These are phyloP conservation scores for Zygoascus tannicola DNA, from an alignment of 805 yeast genomes.

Conservation along the genomic window DNA sequence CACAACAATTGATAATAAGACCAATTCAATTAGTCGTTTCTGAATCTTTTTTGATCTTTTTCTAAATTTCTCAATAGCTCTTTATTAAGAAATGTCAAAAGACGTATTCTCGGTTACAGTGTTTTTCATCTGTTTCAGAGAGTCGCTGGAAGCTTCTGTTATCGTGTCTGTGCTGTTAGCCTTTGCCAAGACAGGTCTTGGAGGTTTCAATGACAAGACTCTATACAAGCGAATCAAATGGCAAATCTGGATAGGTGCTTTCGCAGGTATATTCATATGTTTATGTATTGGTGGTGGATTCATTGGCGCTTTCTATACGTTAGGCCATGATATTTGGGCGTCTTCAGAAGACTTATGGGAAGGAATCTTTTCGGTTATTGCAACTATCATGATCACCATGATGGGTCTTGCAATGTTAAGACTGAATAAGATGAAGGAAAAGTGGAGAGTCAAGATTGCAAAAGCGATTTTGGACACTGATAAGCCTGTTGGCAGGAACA, in stretches of 20 bases:
- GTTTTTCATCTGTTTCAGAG: constrained; percentile 89
- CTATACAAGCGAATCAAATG: constrained; percentile 53
- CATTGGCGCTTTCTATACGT: constrained; percentile 83
- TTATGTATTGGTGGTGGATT: constrained; percentile 81
- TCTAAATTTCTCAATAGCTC: too few species aligned
- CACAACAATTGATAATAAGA: too few species aligned
- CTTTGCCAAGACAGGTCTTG: constrained; percentile 83
- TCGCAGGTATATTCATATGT: constrained; percentile 68
- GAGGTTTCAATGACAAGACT: constrained; percentile 30
- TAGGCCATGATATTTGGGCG: constrained; percentile 77
- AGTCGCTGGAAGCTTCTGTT: constrained; percentile 84
- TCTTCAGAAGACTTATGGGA: constrained; percentile 92
- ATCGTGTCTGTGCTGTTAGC: constrained; percentile 87
- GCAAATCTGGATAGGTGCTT: constrained; percentile 86
- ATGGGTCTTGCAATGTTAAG: constrained; percentile 98
- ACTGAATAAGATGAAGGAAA: constrained; percentile 90
- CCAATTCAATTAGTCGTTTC: too few species aligned
- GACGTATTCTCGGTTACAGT: constrained; percentile 54
- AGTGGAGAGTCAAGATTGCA: constrained; percentile 95
- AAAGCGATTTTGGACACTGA: constrained; percentile 53
- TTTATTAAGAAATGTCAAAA: constrained; percentile 16
- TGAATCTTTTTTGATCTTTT: too few species aligned
- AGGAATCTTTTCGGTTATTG: constrained; percentile 87
- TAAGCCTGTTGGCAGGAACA: constrained; percentile 31
- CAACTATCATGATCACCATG: constrained; percentile 75